Evolutionary conservation across 352 stramenopile genomes (phyloP), one percentile per base, ranked within the genome.

Genomic region (Phytophthora parvispora): DNA sequence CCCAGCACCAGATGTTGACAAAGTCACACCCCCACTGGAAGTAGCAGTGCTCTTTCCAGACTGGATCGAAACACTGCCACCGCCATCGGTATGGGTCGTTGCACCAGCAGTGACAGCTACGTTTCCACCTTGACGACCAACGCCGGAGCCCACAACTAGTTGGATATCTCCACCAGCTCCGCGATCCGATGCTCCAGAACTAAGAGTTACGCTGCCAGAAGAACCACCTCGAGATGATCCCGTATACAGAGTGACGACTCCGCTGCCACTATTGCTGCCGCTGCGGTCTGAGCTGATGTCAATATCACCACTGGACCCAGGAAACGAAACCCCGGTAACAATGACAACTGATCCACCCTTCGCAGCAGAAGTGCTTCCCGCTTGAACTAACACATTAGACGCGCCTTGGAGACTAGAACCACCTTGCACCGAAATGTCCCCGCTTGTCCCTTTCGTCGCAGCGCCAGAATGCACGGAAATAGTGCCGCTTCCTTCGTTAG

Each of bases 171-270:
- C 89, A 29, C 83, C 82, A 53, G 71, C 77, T 32, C 87, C 89
- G 31, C 57, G 54, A 27, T 75, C 72, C 9, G 89, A 83, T 16
- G 54, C 31, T 15, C 90, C 92, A n/a, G 90, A 94, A 22, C 70
- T 90, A 8, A 98, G 55, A 34, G 77, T 83, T 31, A 98, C 74
- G 5, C 67, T 60, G 38, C 92, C 92, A 59, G 89, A 95, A 10
- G 84, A 74, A 0, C 75, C 83, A 22, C 63, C 61, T 31, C 70
- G 78, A 48, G 87, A 68, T 48, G 67, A 54, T 51, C 74, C 90
- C 38, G 77, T 87, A 38, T 69, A 89, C 45, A 92, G 28, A 29
- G 27, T 87, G 22, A 89, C 74, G 15, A 36, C 63, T 20, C 86
- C 87, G 64, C 88, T 94, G 22, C 83, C 83, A 40, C 68, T 77